Percentiles rank a stretch among this genome's conserved stretches.
Evolutionary conservation across 202 grass and related monocot genomes (phyloP).

Genomic region (Zoysia matrella): DNA sequence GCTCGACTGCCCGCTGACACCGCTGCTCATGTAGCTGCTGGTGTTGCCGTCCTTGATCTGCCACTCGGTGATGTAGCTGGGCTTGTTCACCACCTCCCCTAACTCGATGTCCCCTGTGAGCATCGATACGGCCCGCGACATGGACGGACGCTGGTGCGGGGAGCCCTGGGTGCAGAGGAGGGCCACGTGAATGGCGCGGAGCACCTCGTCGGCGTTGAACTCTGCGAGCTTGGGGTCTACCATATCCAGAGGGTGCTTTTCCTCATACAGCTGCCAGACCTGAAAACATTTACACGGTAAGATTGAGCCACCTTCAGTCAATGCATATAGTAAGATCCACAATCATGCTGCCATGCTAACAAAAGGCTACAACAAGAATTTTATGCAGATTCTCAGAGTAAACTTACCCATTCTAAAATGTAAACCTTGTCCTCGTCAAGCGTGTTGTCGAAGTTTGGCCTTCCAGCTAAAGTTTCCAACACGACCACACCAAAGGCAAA

Average conservation of each 20-base stretch:
- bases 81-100: conserved; percentile 47
- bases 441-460: conserved; percentile 60
- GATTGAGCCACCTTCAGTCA: not conserved
- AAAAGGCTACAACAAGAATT: not conserved
- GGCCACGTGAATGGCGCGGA: conserved; percentile 63
- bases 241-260: conserved; percentile 50
- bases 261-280: conserved; percentile 79
- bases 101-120: conserved; percentile 59
- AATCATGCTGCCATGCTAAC: not conserved
- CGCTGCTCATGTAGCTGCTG: conserved; percentile 34
- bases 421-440: conserved; percentile 58
- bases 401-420: conserved; percentile 87
- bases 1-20: conserved; percentile 16
- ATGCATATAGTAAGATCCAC: not conserved
- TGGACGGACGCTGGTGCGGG: conserved; percentile 65
- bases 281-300: conserved; percentile 33
- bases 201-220: conserved; percentile 48
- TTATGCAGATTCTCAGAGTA: too few species aligned
- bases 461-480: conserved; percentile 72
- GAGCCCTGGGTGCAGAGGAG: conserved; percentile 82
- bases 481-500: conserved; percentile 58
- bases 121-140: conserved; percentile 85
- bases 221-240: conserved; percentile 53
- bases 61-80: conserved; percentile 85
- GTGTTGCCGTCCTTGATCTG: conserved; percentile 62